Base-by-base conservation (phyloP, 495 filamentous ascomycete species). In the Podospora tetraspora region DNA sequence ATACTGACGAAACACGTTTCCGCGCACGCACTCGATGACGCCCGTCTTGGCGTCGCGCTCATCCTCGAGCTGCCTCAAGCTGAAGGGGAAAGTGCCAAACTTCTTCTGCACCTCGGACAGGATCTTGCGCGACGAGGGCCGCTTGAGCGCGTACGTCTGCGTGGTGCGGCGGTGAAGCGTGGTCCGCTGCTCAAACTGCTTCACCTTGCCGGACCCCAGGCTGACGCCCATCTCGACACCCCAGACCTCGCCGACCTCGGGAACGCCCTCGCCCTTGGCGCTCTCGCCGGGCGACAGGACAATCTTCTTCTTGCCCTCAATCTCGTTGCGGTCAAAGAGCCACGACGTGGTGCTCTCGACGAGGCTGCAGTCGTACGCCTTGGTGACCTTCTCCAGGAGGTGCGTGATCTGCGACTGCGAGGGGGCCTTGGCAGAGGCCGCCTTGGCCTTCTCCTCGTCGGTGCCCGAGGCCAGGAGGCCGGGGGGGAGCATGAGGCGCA, bases 341-440 rank as follows among this genome's bases (percentile, higher is more conserved):
- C 94, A 98, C 76, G 91, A 93, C 59, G 95, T 99, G 59, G 95
- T 99, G 83, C 92, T 95, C 85, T 99, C 96, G 62, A 99, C 92
- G 56, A 99, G 80, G 71, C 89, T 97, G 85, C 91, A 94, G 69
- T 90, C 93, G 82, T 97, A 98, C 68, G 85, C 86, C 79, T 94
- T 91, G 72, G 90, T 92, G 23, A 99, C 86, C 85, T 96, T 98
- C 81, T 97, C 92, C 52, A 98, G 82, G 62, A 97, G 83, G 68
- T 86, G 83, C 67, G 90, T 93, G 68, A 99, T 97, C 77, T 92
- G 88, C 68, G 88, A 80, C 79, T 97, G 93, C 30, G 91, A 89
- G 63, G 88, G 88, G 21, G 91, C 79, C 81, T 93, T 96, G 79
- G 87, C 84, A 1, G 91, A 86, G 11, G 91, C 89, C 21, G 94